These are phyloP conservation scores for Melampsora larici-populina DNA, from an alignment of 1,284 basidiomycete species.

Conservation along the genomic window DNA sequence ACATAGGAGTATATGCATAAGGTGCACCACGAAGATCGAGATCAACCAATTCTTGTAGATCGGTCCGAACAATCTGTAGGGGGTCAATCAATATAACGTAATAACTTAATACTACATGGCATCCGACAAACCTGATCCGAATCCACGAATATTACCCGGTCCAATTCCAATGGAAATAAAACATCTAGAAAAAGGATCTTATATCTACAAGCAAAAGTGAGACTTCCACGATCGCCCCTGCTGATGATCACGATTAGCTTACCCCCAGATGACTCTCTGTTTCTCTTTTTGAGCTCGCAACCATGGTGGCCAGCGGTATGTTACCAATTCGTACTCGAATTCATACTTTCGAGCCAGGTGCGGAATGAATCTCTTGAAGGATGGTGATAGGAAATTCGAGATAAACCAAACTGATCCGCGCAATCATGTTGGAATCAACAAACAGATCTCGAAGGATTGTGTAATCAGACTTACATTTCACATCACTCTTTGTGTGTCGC, in stretches of 20 bases:
- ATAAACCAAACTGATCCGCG: constrained; percentile 80
- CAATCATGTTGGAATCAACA: not conserved
- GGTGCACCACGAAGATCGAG: constrained; percentile 84
- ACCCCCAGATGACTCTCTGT: constrained; percentile 96
- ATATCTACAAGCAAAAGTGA: constrained; percentile 59
- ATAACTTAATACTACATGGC: not conserved
- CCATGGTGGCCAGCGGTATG: constrained; percentile 99
- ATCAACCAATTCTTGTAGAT: constrained; percentile 86
- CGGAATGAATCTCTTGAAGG: constrained; percentile 94
- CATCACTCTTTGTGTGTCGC: constrained; percentile 81
- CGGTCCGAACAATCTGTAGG: constrained; percentile 92
- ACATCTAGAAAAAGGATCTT: constrained; percentile 99
- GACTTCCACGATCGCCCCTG: not conserved
- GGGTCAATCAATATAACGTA: not conserved
- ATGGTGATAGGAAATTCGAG: constrained; percentile 96
- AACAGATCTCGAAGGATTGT: not conserved
- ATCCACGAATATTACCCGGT: constrained; percentile 98
- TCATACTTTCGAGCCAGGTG: constrained; percentile 82
- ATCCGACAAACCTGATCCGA: constrained; percentile 59
- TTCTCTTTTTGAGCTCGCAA: constrained; percentile 93
- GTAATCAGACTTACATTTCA: constrained; percentile 63
- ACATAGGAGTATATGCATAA: constrained; percentile 96
- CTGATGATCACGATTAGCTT: not conserved
- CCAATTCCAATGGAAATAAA: constrained; percentile 94
- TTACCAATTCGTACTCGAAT: constrained; percentile 94